Evolutionary conservation across 495 filamentous ascomycete genomes (phyloP).

Genomic region (Xylona heveae): DNA sequence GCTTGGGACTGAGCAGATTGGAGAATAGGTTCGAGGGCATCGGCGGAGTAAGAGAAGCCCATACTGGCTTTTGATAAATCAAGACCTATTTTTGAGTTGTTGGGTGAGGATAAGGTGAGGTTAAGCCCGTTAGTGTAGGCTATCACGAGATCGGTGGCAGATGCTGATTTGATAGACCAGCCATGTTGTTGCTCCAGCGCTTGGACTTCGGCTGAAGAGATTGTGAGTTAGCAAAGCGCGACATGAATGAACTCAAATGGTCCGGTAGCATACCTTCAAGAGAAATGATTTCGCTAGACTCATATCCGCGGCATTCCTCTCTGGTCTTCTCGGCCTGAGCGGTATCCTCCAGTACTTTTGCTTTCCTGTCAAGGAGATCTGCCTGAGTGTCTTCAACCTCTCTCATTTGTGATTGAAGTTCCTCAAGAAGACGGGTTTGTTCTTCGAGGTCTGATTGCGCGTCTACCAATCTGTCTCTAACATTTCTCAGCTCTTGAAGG

Average conservation of each 20-base stretch:
- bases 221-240: constrained; percentile 3
- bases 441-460: constrained; percentile 44
- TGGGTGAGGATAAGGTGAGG: constrained; percentile 51
- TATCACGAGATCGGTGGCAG: constrained; percentile 44
- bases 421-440: constrained; percentile 41
- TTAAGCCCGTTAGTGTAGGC: constrained; percentile 59
- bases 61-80: constrained; percentile 14
- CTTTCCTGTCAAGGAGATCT: constrained; percentile 37
- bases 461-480: constrained; percentile 37
- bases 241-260: background rate
- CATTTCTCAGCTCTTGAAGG: constrained; percentile 47
- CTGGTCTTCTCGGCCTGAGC: constrained; percentile 62
- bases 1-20: constrained; percentile 24
- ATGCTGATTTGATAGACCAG: constrained; percentile 53
- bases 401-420: constrained; percentile 38
- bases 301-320: constrained; percentile 82
- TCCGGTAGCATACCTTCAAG: constrained; percentile 37
- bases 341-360: constrained; percentile 50
- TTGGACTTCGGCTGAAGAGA: constrained; percentile 35
- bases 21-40: constrained; percentile 25
- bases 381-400: constrained; percentile 40
- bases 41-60: constrained; percentile 31
- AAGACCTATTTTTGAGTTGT: constrained; percentile 6
- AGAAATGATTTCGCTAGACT: constrained; percentile 46
- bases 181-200: constrained; percentile 46